A percentile compares a stretch with the other conserved stretches of the same genome.
phyloP scores from a whole-genome alignment of 2,329 filamentous ascomycete genomes.

The Macroventuria anomochaeta region DNA sequence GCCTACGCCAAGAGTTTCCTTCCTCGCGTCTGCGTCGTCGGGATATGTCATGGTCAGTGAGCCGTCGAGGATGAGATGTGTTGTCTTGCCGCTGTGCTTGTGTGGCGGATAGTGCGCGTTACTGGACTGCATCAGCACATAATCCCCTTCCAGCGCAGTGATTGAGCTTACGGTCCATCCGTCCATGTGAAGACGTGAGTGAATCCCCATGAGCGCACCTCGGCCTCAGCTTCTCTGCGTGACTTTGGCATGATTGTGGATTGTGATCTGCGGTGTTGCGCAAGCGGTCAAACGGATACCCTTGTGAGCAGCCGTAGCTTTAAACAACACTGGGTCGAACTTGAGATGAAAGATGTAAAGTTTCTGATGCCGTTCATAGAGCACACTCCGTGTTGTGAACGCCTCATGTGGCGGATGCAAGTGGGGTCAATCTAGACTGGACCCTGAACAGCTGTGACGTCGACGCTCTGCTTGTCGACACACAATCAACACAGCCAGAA shows the following conservation, averaged over 20 bases:
- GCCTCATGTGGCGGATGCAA: slow-evolving; percentile 6
- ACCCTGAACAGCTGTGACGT: slow-evolving; percentile 16
- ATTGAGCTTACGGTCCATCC: slow-evolving; percentile 72
- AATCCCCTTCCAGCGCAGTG: no score
- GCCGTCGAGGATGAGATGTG: slow-evolving; percentile 71
- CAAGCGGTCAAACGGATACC: not conserved
- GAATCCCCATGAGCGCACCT: slow-evolving; percentile 75
- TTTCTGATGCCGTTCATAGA: no score
- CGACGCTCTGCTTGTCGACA: slow-evolving; percentile 5
- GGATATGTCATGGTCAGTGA: slow-evolving; percentile 72
- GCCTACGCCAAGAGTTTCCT: slow-evolving; percentile 66
- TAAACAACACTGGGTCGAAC: not conserved
- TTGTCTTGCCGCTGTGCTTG: slow-evolving; percentile 68
- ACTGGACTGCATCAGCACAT: no score
- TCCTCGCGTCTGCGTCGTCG: slow-evolving; percentile 61
- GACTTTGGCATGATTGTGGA: slow-evolving; percentile 47
- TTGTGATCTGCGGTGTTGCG: not conserved
- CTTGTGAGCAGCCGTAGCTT: not conserved
- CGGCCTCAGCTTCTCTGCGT: slow-evolving; percentile 60
- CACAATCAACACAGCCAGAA: slow-evolving; percentile 2
- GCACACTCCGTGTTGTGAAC: not conserved
- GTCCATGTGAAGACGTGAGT: slow-evolving; percentile 73
- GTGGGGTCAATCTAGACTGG: slow-evolving; percentile 4
- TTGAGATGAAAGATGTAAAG: not conserved
- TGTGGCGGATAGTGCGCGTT: slow-evolving; percentile 74